phyloP scores from a whole-genome alignment of 2,329 filamentous ascomycete species.

The Tolypocladium ovalisporum region DNA sequence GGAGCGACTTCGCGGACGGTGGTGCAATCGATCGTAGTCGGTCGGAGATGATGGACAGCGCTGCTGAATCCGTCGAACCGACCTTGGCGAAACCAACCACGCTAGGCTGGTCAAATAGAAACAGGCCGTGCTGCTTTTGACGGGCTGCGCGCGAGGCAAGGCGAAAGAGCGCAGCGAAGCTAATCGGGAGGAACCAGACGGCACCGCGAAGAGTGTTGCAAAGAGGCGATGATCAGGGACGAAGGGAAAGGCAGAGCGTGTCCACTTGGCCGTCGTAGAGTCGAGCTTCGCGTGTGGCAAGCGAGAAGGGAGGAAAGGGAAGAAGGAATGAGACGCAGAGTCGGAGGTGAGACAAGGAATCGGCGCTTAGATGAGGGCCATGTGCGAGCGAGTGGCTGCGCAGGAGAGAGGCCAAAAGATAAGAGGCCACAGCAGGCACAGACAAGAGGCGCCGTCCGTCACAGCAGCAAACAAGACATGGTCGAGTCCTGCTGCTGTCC shows the following conservation, averaged over 20 bases:
- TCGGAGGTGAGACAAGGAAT: constrained; percentile 9
- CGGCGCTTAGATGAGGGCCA: constrained; percentile 8
- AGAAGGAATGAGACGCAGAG: constrained; percentile 12
- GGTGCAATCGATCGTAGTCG: constrained; percentile 5
- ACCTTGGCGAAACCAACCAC: constrained; percentile 7
- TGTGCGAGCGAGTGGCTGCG: constrained; percentile 4
- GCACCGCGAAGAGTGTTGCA: constrained; percentile 1
- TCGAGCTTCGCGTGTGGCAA: constrained; percentile 6
- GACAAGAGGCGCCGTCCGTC: constrained; percentile 1
- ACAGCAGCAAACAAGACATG: constrained; percentile 1
- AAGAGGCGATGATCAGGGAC: constrained; percentile 7
- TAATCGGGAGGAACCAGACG: background rate
- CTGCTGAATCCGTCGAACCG: constrained; percentile 37
- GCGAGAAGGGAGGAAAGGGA: constrained; percentile 9
- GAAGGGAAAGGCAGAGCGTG: constrained; percentile 5
- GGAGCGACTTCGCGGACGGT: constrained; percentile 8
- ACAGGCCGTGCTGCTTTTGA: constrained; percentile 2
- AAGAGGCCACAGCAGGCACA: background rate
- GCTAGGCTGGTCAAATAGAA: constrained; percentile 7
- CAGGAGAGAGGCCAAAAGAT: background rate
- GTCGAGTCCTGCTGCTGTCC: background rate
- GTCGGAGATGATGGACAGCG: constrained; percentile 29
- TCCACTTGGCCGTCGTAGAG: constrained; percentile 6
- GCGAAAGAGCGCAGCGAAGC: background rate
- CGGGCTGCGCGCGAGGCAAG: constrained; percentile 2